Evolutionary conservation across 2,329 filamentous ascomycete genomes (phyloP), one percentile per base, ranked within the genome.

Genomic region (Kalaharituber pfeilii): DNA sequence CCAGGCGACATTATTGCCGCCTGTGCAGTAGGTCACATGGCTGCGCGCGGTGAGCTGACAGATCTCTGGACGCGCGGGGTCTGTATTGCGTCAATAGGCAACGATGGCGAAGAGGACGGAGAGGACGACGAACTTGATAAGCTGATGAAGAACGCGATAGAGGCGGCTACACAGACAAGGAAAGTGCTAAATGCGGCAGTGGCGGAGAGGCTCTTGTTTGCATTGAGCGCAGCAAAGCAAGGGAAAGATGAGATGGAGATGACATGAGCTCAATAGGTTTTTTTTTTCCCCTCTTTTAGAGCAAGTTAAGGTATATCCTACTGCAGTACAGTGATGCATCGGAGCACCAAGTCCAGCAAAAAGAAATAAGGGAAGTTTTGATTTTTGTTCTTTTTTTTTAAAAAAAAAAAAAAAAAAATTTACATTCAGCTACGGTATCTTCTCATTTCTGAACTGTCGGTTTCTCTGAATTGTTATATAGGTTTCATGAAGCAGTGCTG

Each of bases 11-110:
- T 96, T 52, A 67, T 84, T 47, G 86, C 88, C 9, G 86, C 85
- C 49, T 94, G 86, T 69, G 86, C 91, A 58, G 82, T 98, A 33
- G 91, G 82, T 9, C 96, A 95, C 68, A 75, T 96, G 61, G 84
- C 87, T 51, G 76, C 75, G 22, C 76, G 88, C 58, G 89, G 96
- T 62, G 91, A 98, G 68, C 80, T 96, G 51, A 95, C 89, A 7
- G 88, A 94, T 65, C 69, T 96, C 18, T 98, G 91, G 91, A 78
- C 93, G 65, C 95, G 88, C 70, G 89, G 91, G 18, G 74, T 81
- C 65, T 69, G 72, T 51, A 69, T 69, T 2, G 66, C 50, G n/a
- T 52, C 51, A 5, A 42, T 57, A 11, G 55, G 57, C 8, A 56
- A 50, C 2, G 27, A 52, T 5, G 57, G 49, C 24, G 49, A 24